Evolutionary conservation across 2,329 filamentous ascomycete genomes (phyloP), one percentile per base, ranked within the genome.

Genomic region (Talaromyces sp.): DNA sequence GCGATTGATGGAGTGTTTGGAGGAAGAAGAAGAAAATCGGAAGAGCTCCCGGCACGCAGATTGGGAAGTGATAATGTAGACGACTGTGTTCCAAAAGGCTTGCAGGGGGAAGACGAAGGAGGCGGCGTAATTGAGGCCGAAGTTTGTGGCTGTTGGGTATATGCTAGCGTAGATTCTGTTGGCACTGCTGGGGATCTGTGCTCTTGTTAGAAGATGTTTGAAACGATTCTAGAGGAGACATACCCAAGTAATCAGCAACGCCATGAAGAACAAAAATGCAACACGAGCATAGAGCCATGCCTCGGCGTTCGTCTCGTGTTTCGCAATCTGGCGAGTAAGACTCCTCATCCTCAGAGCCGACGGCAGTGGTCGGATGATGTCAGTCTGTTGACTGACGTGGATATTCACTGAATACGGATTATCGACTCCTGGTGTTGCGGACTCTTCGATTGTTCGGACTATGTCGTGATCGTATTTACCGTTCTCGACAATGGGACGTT

Each of bases 81-180:
- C 90, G 66, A 89, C 74, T 8, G 86, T 84, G 74, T 94, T 94
- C 90, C 90, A 93, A 71, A 92, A 90, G 0, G 90, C 91, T 74
- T 94, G 90, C 0, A 92, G 82, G 0, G 91, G 90, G 4, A 94
- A 82, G 1, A 93, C 90, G 39, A 90, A 83, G 0, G 89, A 87
- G 35, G 88, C 87, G 70, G 87, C 85, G 68, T 89, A 86, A 71
- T 90, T 87, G 31, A 93, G 84, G 0, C 82, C 78, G 31, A 86
- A 81, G 9, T 81, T 82, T 0, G 83, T 76, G 4, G 81, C 62
- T 39, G 82, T 77, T 0, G 81, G 77, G 71, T 90, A 80, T 3
- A 87, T 80, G 16, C 91, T 81, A 1, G 86, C 86, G 76, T 89
- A 92, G 16, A 93, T 83, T 6, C 91, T 85, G 74, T 94, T 93